phyloP scores from a whole-genome alignment of 306 rosid genomes.

The Sicyos edulis region DNA sequence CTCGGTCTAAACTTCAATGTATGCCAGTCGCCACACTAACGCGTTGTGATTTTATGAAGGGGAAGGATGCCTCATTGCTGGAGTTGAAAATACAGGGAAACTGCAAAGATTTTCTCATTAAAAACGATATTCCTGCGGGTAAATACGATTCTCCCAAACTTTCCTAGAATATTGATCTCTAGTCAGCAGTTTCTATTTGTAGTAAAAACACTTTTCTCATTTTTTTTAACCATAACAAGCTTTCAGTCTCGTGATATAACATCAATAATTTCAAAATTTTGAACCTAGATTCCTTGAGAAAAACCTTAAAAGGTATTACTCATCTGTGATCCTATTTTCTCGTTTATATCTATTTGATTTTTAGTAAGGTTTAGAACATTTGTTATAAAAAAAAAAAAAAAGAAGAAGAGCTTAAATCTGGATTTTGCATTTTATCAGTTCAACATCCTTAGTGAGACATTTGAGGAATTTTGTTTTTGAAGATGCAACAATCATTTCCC shows the following conservation, averaged over 20 bases:
- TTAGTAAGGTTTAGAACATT: not conserved
- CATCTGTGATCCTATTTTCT: not conserved
- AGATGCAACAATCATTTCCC: constrained; percentile 71
- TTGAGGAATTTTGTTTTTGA: constrained; percentile 26
- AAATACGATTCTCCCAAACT: not conserved
- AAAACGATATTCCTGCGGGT: constrained; percentile 64
- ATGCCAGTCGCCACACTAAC: constrained; percentile 14
- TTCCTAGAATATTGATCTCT: not conserved
- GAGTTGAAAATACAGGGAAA: constrained; percentile 58
- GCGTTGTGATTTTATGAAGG: constrained; percentile 32
- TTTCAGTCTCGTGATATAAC: not conserved
- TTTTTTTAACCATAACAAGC: not conserved
- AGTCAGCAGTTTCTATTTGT: not conserved
- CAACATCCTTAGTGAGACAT: not conserved
- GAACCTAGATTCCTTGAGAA: too few relatives aligned
- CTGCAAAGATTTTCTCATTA: constrained; percentile 44
- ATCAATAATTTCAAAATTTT: too few relatives aligned
- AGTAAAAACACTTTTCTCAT: not conserved
- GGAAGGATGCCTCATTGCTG: constrained; percentile 33
- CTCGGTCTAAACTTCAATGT: constrained; percentile 9
- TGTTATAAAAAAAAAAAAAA: not conserved
- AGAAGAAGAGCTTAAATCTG: constrained; percentile 6
- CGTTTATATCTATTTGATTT: not conserved
- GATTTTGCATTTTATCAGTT: not conserved
- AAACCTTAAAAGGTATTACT: not conserved